Conservation (phyloP, 345 rosid species). For the Eutrema heterophyllum region DNA sequence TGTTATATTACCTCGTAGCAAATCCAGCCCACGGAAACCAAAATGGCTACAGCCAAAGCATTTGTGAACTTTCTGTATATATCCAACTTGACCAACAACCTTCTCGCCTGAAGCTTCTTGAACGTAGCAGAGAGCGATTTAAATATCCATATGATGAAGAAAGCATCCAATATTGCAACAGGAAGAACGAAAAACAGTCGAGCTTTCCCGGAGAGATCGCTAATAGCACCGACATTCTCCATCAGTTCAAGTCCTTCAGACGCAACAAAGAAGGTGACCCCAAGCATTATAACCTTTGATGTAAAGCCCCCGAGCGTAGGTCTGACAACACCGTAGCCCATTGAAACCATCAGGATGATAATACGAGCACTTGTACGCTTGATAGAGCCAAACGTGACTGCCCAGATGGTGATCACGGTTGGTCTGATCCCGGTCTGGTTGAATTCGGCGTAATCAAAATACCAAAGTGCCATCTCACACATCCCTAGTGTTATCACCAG, state of each 20-base stretch:
- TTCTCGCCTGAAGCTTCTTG: conserved; percentile 88
- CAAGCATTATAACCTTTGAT: conserved; percentile 87
- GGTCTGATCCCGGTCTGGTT: conserved; percentile 88
- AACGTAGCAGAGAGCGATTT: conserved; percentile 85
- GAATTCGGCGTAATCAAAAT: conserved; percentile 85
- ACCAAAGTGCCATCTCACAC: conserved; percentile 99
- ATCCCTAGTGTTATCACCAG: conserved; percentile 82
- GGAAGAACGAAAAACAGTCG: conserved; percentile 80
- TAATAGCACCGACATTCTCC: conserved; percentile 86
- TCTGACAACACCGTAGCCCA: conserved; percentile 98
- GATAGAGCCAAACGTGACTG: conserved; percentile 76
- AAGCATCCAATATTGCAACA: conserved; percentile 85
- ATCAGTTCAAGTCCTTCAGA: conserved; percentile 90
- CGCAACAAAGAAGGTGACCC: conserved; percentile 76
- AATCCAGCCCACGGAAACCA: conserved; percentile 92
- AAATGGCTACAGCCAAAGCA: conserved; percentile 86
- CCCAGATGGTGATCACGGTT: conserved; percentile 82
- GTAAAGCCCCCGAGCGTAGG: conserved; percentile 93
- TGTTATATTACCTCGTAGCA: conserved; percentile 80
- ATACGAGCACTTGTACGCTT: conserved; percentile 74
- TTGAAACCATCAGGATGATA: conserved; percentile 79
- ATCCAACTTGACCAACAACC: conserved; percentile 80
- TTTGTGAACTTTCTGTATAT: conserved; percentile 95
- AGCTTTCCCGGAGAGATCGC: conserved; percentile 91
- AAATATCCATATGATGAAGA: conserved; percentile 93